Conservation (phyloP, 2,329 filamentous ascomycete species). For the Monilinia laxa region DNA sequence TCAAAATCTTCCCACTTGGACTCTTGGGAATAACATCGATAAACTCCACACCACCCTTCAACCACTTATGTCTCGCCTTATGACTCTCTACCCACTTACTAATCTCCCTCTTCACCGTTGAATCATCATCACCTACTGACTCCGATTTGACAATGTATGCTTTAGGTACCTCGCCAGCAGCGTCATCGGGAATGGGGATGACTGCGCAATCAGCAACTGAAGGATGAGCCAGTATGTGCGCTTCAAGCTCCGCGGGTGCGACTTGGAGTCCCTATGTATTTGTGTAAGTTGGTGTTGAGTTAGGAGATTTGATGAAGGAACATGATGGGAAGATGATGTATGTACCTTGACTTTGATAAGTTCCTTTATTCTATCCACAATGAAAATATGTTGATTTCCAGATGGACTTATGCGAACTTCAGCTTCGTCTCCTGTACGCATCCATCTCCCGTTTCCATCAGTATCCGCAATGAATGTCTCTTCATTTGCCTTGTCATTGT, state of each 20-base stretch:
- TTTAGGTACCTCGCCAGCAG: constrained; percentile 64
- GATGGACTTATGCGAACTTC: constrained; percentile 61
- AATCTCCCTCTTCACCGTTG: constrained; percentile 49
- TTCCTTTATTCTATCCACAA: constrained; percentile 80
- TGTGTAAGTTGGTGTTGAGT: not conserved
- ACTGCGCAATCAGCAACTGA: constrained; percentile 77
- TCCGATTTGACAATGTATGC: constrained; percentile 63
- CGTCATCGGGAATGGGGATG: constrained; percentile 65
- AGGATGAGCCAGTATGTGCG: constrained; percentile 72
- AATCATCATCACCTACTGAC: constrained; percentile 51
- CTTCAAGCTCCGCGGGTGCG: constrained; percentile 79
- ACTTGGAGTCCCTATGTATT: constrained; percentile 66
- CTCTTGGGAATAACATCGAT: constrained; percentile 70
- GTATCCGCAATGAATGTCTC: constrained; percentile 71
- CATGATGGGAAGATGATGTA: constrained; percentile 22
- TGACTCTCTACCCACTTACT: constrained; percentile 61
- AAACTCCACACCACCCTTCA: constrained; percentile 63
- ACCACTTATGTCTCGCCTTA: constrained; percentile 68
- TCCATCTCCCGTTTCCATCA: constrained; percentile 65
- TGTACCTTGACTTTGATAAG: constrained; percentile 74
- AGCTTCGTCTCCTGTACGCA: constrained; percentile 80
- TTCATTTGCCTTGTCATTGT: constrained; percentile 78
- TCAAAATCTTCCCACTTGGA: constrained; percentile 71
- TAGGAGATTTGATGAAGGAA: too few species aligned
- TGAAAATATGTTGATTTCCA: constrained; percentile 78